phyloP scores from a whole-genome alignment of 768 basidiomycete species.

The Sistotremastrum niveocremeum region DNA sequence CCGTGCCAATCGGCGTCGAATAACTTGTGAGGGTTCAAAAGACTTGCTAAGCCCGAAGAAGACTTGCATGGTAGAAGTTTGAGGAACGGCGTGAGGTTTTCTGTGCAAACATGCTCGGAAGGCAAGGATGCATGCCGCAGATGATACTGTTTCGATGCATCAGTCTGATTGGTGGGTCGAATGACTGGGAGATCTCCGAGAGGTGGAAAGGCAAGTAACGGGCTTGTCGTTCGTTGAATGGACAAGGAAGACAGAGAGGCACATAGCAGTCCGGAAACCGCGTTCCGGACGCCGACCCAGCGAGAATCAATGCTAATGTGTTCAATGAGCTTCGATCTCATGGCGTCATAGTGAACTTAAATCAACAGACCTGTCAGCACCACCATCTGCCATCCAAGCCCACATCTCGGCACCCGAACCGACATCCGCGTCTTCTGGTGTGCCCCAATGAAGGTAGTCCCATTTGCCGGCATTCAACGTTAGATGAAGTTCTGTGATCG shows the following conservation, averaged over 20 bases:
- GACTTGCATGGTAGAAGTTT: constrained; percentile 91
- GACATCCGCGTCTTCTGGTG: constrained; percentile 61
- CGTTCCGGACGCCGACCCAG: constrained; percentile 80
- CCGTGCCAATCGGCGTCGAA: constrained; percentile 93
- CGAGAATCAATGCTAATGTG: constrained; percentile 48
- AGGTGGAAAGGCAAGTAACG: constrained; percentile 43
- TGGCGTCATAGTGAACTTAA: not conserved
- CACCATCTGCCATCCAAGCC: constrained; percentile 76
- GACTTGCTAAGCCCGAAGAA: constrained; percentile 64
- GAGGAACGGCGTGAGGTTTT: constrained; percentile 92
- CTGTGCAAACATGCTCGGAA: constrained; percentile 89
- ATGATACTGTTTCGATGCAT: constrained; percentile 7
- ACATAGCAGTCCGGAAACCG: constrained; percentile 88
- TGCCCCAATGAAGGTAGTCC: constrained; percentile 77
- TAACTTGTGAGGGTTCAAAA: constrained; percentile 74
- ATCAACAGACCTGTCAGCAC: constrained; percentile 1
- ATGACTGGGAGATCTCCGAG: constrained; percentile 41
- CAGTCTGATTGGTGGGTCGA: constrained; percentile 27
- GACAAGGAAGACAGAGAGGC: constrained; percentile 76
- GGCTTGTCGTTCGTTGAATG: constrained; percentile 61
- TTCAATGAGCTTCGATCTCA: not conserved
- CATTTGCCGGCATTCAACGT: constrained; percentile 87
- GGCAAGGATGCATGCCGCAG: constrained; percentile 68
- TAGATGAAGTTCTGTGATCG: constrained; percentile 78
- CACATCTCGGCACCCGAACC: constrained; percentile 82